Conservation (phyloP, 2,329 filamentous ascomycete genomes). For the Beauveria caledonica region DNA sequence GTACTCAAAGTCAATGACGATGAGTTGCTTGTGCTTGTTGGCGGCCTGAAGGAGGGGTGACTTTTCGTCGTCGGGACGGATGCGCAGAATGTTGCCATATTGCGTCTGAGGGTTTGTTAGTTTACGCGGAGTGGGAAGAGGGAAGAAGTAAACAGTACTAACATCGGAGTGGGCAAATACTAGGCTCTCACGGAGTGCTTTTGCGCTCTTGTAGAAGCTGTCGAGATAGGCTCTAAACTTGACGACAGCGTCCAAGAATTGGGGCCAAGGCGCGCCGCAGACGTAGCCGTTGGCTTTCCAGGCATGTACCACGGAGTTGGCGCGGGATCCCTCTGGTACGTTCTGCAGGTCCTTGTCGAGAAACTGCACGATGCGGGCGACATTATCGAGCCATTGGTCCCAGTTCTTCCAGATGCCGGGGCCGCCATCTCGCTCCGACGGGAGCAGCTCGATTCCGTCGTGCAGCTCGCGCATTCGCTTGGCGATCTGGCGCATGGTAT, state of each 20-base stretch:
- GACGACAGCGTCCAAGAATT: conserved; percentile 66
- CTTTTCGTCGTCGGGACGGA: conserved; percentile 58
- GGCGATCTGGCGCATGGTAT: conserved; percentile 85
- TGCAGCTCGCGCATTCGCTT: conserved; percentile 97
- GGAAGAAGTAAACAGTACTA: conserved; percentile 24
- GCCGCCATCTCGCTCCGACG: conserved; percentile 67
- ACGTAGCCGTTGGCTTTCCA: conserved; percentile 69
- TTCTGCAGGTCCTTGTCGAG: conserved; percentile 51
- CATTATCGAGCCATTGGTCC: conserved; percentile 78
- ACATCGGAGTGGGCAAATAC: conserved; percentile 98
- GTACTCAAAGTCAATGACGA: conserved; percentile 98
- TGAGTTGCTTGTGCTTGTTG: conserved; percentile 90
- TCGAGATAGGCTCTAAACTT: conserved; percentile 72
- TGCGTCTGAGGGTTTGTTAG: conserved; percentile 57
- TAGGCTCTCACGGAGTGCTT: conserved; percentile 62
- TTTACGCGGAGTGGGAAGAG: background rate
- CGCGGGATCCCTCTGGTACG: conserved; percentile 18
- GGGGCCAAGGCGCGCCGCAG: conserved; percentile 74
- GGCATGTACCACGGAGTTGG: conserved; percentile 28
- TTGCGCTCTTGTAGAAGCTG: conserved; percentile 57
- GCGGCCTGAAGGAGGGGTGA: conserved; percentile 82
- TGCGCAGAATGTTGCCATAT: conserved; percentile 91
- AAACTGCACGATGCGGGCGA: conserved; percentile 48
- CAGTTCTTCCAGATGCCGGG: conserved; percentile 86
- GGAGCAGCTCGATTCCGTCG: conserved; percentile 80